Conservation (phyloP, 2,329 filamentous ascomycete genomes). For the Colletotrichum horii region DNA sequence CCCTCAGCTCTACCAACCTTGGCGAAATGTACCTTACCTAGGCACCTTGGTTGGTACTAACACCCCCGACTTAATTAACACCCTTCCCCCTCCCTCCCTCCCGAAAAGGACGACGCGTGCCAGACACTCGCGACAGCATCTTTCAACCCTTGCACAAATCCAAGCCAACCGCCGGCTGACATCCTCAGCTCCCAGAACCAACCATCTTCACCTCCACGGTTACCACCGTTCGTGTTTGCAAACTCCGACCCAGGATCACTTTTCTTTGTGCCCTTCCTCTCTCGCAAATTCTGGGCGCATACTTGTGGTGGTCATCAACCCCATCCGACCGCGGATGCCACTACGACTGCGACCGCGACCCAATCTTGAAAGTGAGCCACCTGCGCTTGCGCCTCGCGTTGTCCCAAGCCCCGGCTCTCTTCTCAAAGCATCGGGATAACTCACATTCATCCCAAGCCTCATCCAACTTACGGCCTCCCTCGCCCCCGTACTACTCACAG, state of each 20-base stretch:
- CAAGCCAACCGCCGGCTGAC: background rate
- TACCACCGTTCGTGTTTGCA: background rate
- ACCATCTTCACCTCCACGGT: background rate
- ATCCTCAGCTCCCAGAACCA: constrained; percentile 6
- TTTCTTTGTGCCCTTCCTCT: background rate
- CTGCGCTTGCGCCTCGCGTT: background rate
- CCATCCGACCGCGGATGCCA: background rate
- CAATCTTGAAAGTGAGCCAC: background rate
- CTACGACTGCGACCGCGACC: background rate
- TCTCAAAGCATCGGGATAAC: background rate
- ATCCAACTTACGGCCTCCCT: background rate
- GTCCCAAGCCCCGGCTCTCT: background rate
- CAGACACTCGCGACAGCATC: constrained; percentile 14
- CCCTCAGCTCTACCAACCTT: background rate
- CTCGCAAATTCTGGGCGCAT: background rate
- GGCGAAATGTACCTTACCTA: background rate
- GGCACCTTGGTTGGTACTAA: background rate
- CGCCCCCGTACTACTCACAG: background rate
- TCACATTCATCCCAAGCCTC: background rate
- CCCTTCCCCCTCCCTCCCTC: constrained; percentile 1
- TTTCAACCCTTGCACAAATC: constrained; percentile 14
- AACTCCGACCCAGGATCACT: background rate
- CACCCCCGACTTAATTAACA: constrained; percentile 9
- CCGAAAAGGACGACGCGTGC: constrained; percentile 17
- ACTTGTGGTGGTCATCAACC: background rate